Evolutionary conservation across 345 rosid species (phyloP).

Genomic region (Eucalyptus shirleyi): DNA sequence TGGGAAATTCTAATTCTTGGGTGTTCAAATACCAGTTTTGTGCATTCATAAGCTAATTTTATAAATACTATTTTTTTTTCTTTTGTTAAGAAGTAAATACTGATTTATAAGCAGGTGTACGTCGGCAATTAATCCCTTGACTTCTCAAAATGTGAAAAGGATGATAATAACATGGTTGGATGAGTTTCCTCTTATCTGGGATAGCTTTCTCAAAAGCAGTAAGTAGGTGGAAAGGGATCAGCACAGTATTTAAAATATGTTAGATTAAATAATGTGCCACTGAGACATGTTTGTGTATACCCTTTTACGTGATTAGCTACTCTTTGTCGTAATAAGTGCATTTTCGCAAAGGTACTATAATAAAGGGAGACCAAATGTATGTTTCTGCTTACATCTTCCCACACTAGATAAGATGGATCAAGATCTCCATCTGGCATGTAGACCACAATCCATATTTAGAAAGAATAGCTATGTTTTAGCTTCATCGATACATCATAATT

Average conservation of each 20-base stretch:
- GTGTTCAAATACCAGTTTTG: background rate
- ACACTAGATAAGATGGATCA: background rate
- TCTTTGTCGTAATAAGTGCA: background rate
- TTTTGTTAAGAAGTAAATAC: background rate
- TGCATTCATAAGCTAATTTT: background rate
- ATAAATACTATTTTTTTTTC: background rate
- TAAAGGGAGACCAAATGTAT: background rate
- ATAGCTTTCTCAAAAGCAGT: background rate
- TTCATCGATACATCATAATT: background rate
- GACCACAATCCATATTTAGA: background rate
- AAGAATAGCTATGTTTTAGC: background rate
- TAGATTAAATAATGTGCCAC: background rate
- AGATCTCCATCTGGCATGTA: background rate
- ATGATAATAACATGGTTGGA: background rate
- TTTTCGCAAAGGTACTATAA: background rate
- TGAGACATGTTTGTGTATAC: background rate
- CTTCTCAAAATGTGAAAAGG: background rate
- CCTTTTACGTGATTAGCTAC: background rate
- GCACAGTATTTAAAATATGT: background rate
- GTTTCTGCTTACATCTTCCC: background rate
- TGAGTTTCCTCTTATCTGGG: background rate
- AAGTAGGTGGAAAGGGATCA: background rate
- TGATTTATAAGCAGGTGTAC: background rate
- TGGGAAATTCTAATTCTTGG: background rate
- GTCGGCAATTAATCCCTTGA: background rate